phyloP scores from a whole-genome alignment of 31 red algal species.

The Odonthalia washingtoniensis region DNA sequence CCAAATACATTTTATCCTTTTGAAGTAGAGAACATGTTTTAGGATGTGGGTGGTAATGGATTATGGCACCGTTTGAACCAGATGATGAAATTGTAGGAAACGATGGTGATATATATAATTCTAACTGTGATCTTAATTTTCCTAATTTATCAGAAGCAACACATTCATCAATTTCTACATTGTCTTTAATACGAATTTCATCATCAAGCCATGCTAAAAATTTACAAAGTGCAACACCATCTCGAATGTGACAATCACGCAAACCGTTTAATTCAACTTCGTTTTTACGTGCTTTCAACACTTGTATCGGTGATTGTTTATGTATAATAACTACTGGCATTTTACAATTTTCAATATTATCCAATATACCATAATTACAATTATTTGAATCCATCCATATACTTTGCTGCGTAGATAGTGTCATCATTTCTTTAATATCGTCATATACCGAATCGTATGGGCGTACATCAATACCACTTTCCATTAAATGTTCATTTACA shows the following conservation, averaged over 20 bases:
- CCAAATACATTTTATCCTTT: slow-evolving; percentile 72
- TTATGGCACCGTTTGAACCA: slow-evolving; percentile 93
- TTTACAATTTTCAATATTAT: slow-evolving; percentile 37
- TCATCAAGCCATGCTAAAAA: slow-evolving; percentile 88
- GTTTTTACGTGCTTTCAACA: slow-evolving; percentile 93
- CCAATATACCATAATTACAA: slow-evolving; percentile 76
- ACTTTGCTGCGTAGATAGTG: not conserved
- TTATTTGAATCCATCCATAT: slow-evolving; percentile 86
- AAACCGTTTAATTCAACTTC: slow-evolving; percentile 80
- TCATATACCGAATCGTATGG: slow-evolving; percentile 67
- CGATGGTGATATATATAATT: slow-evolving; percentile 77
- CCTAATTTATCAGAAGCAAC: slow-evolving; percentile 76
- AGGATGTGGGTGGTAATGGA: slow-evolving; percentile 87
- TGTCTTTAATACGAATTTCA: slow-evolving; percentile 32
- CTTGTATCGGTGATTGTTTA: slow-evolving; percentile 68
- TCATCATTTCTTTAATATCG: slow-evolving; percentile 33
- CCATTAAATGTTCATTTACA: slow-evolving; percentile 50
- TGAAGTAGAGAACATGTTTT: slow-evolving; percentile 55
- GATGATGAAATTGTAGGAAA: slow-evolving; percentile 95
- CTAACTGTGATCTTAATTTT: slow-evolving; percentile 66
- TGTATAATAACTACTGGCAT: slow-evolving; percentile 11
- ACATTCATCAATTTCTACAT: slow-evolving; percentile 47
- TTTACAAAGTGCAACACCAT: slow-evolving; percentile 85
- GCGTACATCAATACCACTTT: slow-evolving; percentile 34
- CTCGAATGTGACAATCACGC: slow-evolving; percentile 79